Percentiles rank a stretch among this genome's conserved stretches.
phyloP scores from a whole-genome alignment of 768 basidiomycete species.

The Suillus brevipes region DNA sequence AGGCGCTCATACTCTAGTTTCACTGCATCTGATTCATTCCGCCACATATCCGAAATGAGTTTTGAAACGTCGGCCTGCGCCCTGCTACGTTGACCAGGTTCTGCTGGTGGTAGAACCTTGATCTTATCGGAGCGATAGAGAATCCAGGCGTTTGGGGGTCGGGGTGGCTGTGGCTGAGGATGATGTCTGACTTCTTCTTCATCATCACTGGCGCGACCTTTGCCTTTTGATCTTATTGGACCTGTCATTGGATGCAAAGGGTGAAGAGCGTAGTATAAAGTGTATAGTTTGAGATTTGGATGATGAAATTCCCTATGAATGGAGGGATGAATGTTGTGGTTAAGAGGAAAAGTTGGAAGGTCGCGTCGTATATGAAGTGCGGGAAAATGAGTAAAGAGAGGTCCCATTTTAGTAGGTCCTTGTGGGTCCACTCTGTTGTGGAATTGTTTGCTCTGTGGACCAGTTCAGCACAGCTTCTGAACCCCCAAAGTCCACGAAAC shows the following conservation, averaged over 20 bases:
- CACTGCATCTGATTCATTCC: conserved; percentile 46
- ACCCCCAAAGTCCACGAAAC: not conserved
- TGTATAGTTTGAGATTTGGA: conserved; percentile 6
- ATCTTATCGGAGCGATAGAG: conserved; percentile 69
- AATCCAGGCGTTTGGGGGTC: conserved; percentile 85
- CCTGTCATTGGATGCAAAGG: conserved; percentile 23
- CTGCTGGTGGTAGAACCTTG: conserved; percentile 39
- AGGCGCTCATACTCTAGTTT: conserved; percentile 51
- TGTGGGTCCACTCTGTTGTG: conserved; percentile 38
- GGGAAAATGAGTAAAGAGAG: conserved; percentile 25
- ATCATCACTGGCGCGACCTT: conserved; percentile 12
- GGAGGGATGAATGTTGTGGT: conserved; percentile 18
- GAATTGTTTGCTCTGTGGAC: conserved; percentile 27
- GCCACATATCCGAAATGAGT: conserved; percentile 66
- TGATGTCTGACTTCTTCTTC: conserved; percentile 30
- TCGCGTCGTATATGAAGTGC: conserved; percentile 28
- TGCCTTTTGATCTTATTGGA: conserved; percentile 15
- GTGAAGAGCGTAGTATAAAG: conserved; percentile 10
- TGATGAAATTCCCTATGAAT: conserved; percentile 13
- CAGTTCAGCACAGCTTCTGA: conserved; percentile 12
- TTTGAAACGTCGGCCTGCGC: conserved; percentile 68
- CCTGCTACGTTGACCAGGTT: conserved; percentile 35
- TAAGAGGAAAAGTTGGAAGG: conserved; percentile 11
- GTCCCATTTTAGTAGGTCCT: conserved; percentile 35
- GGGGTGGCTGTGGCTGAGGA: conserved; percentile 33